phyloP scores from a whole-genome alignment of 2,329 filamentous ascomycete genomes.

The Ophiosphaerella herpotricha region DNA sequence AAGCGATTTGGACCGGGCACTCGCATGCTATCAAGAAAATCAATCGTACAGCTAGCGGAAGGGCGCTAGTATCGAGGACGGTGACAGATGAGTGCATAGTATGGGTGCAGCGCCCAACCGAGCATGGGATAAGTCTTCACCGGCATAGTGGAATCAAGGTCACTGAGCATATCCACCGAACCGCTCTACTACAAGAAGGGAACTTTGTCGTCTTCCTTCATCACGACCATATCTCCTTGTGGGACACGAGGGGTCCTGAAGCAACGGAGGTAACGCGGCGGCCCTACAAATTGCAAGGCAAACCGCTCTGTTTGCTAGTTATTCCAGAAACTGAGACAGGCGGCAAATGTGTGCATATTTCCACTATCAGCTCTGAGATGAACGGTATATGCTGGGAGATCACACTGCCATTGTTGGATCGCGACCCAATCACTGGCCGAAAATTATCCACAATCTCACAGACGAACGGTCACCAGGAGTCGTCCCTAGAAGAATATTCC shows the following conservation, averaged over 20 bases:
- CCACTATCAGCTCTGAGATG: constrained; percentile 80
- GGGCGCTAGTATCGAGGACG: constrained; percentile 80
- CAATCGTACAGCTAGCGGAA: constrained; percentile 80
- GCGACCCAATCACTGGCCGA: constrained; percentile 32
- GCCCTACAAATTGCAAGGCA: constrained; percentile 66
- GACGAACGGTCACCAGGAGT: constrained; percentile 37
- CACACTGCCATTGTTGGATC: constrained; percentile 57
- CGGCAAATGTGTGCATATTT: constrained; percentile 64
- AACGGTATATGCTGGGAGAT: constrained; percentile 83
- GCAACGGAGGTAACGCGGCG: constrained; percentile 65
- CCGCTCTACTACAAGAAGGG: constrained; percentile 76
- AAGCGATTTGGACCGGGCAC: constrained; percentile 81
- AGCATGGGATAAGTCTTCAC: constrained; percentile 59
- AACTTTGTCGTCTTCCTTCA: constrained; percentile 81
- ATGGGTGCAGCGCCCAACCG: constrained; percentile 70
- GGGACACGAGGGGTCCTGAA: constrained; percentile 71
- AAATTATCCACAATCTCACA: constrained; percentile 27
- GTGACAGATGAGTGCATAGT: constrained; percentile 78
- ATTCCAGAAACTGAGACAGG: constrained; percentile 68
- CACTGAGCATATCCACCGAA: constrained; percentile 75
- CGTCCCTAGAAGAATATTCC: constrained; percentile 68
- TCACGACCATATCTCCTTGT: constrained; percentile 71
- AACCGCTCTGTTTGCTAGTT: constrained; percentile 78
- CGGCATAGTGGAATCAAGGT: constrained; percentile 71
- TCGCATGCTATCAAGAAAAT: constrained; percentile 81